Evolutionary conservation across 2,329 filamentous ascomycete species (phyloP).

Genomic region (Colletotrichum siamense): DNA sequence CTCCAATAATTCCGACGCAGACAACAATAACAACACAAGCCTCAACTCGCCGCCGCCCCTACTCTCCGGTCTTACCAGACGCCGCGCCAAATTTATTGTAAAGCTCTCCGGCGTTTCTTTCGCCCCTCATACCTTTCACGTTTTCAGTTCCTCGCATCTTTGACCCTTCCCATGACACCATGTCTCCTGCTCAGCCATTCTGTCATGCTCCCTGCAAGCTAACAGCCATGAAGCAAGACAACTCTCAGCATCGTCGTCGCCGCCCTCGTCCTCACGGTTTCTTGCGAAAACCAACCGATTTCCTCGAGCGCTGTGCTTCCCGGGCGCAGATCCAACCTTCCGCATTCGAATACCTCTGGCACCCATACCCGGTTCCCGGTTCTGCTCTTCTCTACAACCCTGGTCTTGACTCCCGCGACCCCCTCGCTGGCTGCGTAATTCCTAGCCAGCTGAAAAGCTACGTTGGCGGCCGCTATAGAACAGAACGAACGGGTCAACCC

Average conservation of each 20-base stretch:
- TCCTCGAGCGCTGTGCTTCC: background rate
- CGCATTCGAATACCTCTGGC: background rate
- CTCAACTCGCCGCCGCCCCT: background rate
- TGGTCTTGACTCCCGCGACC: background rate
- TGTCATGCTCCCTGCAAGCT: slow-evolving; percentile 1
- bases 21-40: background rate
- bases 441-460: background rate
- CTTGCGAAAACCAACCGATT: background rate
- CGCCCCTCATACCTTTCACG: background rate
- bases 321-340: background rate
- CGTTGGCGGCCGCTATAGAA: background rate
- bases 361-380: background rate
- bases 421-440: background rate
- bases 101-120: background rate
- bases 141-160: background rate
- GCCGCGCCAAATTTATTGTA: background rate
- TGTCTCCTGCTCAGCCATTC: background rate
- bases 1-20: background rate
- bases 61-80: background rate
- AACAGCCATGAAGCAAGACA: background rate
- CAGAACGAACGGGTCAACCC: background rate
- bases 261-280: background rate
- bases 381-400: background rate
- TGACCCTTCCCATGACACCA: background rate
- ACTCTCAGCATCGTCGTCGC: background rate